phyloP scores from a whole-genome alignment of 371 early-diverging fungal species.

The Mortierella sp. region DNA sequence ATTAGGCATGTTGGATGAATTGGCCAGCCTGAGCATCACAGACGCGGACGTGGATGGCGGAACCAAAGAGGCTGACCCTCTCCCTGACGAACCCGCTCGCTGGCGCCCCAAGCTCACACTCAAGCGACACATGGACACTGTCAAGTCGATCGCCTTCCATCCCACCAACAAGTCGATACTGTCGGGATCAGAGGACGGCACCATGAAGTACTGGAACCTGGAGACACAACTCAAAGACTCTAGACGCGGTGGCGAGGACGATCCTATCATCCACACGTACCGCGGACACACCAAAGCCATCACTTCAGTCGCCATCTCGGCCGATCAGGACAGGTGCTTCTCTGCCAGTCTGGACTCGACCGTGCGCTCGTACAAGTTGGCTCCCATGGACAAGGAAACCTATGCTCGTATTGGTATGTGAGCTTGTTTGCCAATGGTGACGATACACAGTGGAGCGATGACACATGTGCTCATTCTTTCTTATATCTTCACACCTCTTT shows the following conservation, averaged over 20 bases:
- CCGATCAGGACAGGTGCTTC: conserved; percentile 67
- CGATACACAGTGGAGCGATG: no score
- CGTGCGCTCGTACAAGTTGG: conserved; percentile 79
- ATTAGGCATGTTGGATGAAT: conserved; percentile 39
- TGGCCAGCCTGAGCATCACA: conserved; percentile 43
- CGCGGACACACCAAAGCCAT: conserved; percentile 85
- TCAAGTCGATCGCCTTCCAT: conserved; percentile 79
- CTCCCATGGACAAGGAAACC: conserved; percentile 61
- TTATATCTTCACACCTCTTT: not conserved
- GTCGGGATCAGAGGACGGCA: conserved; percentile 88
- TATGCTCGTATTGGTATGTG: conserved; percentile 64
- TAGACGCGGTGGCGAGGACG: conserved; percentile 18
- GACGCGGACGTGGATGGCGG: conserved; percentile 31
- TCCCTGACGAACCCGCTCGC: conserved; percentile 20
- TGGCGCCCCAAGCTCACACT: conserved; percentile 66
- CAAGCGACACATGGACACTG: conserved; percentile 81
- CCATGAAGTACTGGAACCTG: conserved; percentile 82
- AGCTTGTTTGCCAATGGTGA: no score
- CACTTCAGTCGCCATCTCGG: conserved; percentile 72
- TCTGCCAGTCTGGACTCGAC: conserved; percentile 84
- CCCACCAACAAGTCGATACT: conserved; percentile 67
- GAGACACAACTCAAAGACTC: conserved; percentile 41
- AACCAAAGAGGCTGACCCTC: no score
- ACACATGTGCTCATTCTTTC: not conserved
- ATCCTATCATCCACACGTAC: conserved; percentile 78